A percentile compares a stretch with the other conserved stretches of the same genome.
Conservation (phyloP, 805 yeast species). For the Wickerhamomyces kurtzmanii region DNA sequence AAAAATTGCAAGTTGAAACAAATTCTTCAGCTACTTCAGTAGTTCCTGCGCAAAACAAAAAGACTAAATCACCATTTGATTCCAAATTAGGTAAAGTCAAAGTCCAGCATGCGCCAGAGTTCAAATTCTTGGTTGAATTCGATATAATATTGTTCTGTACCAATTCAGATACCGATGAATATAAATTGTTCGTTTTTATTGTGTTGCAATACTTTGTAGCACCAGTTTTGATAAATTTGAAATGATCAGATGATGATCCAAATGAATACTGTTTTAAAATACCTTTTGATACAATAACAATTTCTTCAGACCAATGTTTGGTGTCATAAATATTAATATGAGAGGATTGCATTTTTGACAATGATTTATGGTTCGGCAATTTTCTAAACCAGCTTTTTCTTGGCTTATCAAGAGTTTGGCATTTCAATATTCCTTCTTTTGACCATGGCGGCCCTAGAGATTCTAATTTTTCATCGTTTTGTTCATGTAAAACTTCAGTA, state of each 20-base stretch:
- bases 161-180: constrained; percentile 14
- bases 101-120: constrained; percentile 14
- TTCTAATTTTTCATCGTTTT: constrained; percentile 51
- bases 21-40: constrained; percentile 56
- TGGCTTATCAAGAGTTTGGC: constrained; percentile 3
- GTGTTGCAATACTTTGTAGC: constrained; percentile 12
- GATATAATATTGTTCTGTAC: constrained; percentile 13
- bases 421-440: constrained; percentile 57
- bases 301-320: constrained; percentile 24
- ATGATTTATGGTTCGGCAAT: too few species aligned
- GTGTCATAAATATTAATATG: constrained; percentile 17
- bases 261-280: constrained; percentile 36
- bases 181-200: constrained; percentile 12
- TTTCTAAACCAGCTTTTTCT: constrained; percentile 13
- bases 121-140: constrained; percentile 7
- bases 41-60: constrained; percentile 15
- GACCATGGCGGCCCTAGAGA: constrained; percentile 70
- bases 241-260: constrained; percentile 11
- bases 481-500: constrained; percentile 17
- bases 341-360: too few species aligned
- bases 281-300: constrained; percentile 41
- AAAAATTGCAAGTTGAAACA: constrained; percentile 74
- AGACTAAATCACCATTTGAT: constrained; percentile 7
- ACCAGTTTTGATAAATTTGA: constrained; percentile 10
- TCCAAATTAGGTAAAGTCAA: constrained; percentile 13